phyloP scores from a whole-genome alignment of 208 protist species.

The Leishmania lainsoni region DNA sequence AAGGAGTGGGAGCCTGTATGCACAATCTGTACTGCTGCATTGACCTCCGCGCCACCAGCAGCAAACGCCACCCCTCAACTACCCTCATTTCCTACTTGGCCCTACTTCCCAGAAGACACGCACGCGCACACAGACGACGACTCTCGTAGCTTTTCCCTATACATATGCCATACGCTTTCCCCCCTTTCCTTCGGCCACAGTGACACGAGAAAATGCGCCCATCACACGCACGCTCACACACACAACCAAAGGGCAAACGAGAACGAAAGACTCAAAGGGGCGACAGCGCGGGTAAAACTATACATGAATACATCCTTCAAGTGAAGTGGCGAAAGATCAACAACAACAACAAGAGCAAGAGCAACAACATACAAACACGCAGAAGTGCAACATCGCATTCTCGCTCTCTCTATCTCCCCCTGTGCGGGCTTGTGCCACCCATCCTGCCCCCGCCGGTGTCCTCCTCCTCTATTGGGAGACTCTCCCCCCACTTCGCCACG shows the following conservation, averaged over 20 bases:
- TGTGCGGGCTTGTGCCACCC: background rate
- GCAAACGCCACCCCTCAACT: background rate
- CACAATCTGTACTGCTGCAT: background rate
- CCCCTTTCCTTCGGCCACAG: background rate
- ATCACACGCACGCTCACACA: background rate
- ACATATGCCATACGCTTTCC: background rate
- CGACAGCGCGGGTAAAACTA: too few species aligned
- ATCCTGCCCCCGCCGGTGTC: background rate
- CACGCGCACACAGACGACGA: too few species aligned
- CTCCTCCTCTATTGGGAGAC: too few species aligned
- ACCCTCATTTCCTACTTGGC: background rate
- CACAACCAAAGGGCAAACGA: background rate
- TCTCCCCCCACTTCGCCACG: too few species aligned
- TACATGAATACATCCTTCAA: background rate
- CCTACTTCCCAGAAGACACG: background rate
- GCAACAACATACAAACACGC: background rate
- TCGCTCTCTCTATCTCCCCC: background rate
- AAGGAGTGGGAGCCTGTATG: background rate
- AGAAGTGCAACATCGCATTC: background rate
- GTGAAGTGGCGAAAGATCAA: background rate
- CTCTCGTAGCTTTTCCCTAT: background rate
- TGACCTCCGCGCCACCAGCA: background rate
- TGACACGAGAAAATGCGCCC: background rate
- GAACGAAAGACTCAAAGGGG: too few species aligned
- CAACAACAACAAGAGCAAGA: background rate